These are phyloP conservation scores for Aspergillus sp. DNA, from an alignment of 2,329 filamentous ascomycete species.

Conservation along the genomic window DNA sequence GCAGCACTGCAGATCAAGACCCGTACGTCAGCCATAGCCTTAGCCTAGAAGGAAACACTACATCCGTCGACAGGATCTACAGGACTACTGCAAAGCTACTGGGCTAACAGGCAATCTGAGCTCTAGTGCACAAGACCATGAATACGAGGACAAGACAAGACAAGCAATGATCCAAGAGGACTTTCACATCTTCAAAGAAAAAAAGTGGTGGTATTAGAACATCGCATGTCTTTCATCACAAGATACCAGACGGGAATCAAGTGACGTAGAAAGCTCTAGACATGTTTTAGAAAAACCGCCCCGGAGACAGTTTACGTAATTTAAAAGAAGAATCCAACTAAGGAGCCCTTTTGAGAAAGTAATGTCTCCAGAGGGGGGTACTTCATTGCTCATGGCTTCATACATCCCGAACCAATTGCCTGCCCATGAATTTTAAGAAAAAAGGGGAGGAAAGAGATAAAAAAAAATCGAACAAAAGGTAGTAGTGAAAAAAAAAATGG, in stretches of 20 bases:
- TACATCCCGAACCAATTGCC: slow-evolving; percentile 41
- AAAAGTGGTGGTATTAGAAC: slow-evolving; percentile 42
- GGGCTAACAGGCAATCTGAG: not conserved
- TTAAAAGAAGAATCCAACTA: slow-evolving; percentile 5
- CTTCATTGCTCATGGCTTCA: slow-evolving; percentile 47
- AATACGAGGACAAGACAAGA: not conserved
- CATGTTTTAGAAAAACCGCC: slow-evolving; percentile 34
- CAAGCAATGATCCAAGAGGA: slow-evolving; percentile 3
- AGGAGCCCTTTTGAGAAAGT: slow-evolving; percentile 9
- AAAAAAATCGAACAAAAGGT: not conserved
- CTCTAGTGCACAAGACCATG: not conserved
- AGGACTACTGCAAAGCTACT: not conserved
- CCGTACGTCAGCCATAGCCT: no score
- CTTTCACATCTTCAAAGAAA: slow-evolving; percentile 8
- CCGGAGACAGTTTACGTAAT: not conserved
- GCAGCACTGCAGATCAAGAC: not conserved
- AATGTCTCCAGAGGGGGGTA: slow-evolving; percentile 18
- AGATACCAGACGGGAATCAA: slow-evolving; percentile 37
- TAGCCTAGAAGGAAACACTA: not conserved
- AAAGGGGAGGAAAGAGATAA: slow-evolving; percentile 18
- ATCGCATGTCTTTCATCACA: slow-evolving; percentile 34
- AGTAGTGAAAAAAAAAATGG: slow-evolving; percentile 17
- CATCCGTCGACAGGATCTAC: not conserved
- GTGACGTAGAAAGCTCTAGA: slow-evolving; percentile 28
- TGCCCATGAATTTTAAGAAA: slow-evolving; percentile 35